Percentiles rank a stretch among this genome's conserved stretches.
phyloP scores from a whole-genome alignment of 2,329 filamentous ascomycete genomes.

The Fusarium graminum region DNA sequence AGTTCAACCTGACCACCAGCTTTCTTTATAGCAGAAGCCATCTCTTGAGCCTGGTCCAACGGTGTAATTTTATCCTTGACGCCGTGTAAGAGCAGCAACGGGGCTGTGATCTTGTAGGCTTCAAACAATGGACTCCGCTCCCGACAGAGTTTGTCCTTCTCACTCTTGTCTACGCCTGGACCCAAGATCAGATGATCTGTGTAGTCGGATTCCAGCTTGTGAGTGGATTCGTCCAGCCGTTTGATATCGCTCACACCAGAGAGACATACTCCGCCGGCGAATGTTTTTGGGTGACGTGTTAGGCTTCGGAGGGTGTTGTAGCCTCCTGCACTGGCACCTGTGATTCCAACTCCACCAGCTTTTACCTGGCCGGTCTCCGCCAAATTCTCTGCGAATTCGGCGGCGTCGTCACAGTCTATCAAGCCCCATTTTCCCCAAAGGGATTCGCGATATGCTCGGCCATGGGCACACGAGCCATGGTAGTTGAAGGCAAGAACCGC shows the following conservation, averaged over 20 bases:
- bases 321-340: conserved; percentile 65
- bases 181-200: conserved; percentile 59
- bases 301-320: conserved; percentile 66
- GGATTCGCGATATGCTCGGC: conserved; percentile 62
- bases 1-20: conserved; percentile 61
- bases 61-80: conserved; percentile 69
- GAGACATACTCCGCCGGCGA: conserved; percentile 63
- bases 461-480: conserved; percentile 65
- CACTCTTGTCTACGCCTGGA: conserved; percentile 52
- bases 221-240: conserved; percentile 61
- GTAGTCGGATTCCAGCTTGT: conserved; percentile 70
- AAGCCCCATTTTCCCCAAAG: conserved; percentile 65
- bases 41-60: conserved; percentile 66
- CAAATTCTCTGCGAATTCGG: conserved; percentile 61
- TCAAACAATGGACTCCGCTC: conserved; percentile 64
- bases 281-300: conserved; percentile 60
- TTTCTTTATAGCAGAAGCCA: conserved; percentile 60
- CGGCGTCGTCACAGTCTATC: conserved; percentile 64
- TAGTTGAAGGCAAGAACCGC: conserved; percentile 66
- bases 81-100: conserved; percentile 69
- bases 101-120: conserved; percentile 61
- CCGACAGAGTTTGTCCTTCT: conserved; percentile 58
- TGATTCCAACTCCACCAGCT: conserved; percentile 59
- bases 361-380: conserved; percentile 54
- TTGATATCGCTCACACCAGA: conserved; percentile 66